These are phyloP conservation scores for Penicillium egyptiacum DNA, from an alignment of 495 filamentous ascomycete genomes.

Conservation along the genomic window DNA sequence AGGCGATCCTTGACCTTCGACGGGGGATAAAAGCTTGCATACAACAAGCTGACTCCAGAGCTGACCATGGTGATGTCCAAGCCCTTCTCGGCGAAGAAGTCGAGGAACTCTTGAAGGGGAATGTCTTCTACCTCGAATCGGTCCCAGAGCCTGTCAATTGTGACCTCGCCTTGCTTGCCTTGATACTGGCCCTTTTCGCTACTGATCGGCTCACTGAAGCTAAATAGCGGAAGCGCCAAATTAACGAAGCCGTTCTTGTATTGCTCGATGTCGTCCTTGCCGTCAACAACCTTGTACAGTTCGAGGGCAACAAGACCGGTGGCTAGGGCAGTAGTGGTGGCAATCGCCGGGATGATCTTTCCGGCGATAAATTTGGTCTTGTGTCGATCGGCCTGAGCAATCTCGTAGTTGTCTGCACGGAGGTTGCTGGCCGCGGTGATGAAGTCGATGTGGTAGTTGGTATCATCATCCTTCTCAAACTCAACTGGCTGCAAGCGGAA, in stretches of 20 bases:
- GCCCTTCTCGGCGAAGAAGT: conserved; percentile 75
- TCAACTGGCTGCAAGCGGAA: conserved; percentile 90
- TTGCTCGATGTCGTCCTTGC: conserved; percentile 90
- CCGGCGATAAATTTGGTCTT: conserved; percentile 99
- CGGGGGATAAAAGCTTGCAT: conserved; percentile 89
- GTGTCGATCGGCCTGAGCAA: conserved; percentile 85
- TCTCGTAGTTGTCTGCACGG: conserved; percentile 96
- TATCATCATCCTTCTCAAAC: conserved; percentile 99
- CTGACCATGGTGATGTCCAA: conserved; percentile 88
- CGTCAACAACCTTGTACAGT: conserved; percentile 95
- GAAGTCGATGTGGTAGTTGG: conserved; percentile 98
- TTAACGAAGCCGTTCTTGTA: conserved; percentile 99
- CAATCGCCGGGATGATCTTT: conserved; percentile 99
- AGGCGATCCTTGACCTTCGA: conserved; percentile 84
- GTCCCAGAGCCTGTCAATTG: conserved; percentile 96
- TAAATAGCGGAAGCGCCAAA: conserved; percentile 93
- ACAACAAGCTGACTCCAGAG: conserved; percentile 94
- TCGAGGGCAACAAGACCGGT: conserved; percentile 92
- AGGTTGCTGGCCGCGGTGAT: conserved; percentile 97
- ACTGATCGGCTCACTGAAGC: conserved; percentile 93
- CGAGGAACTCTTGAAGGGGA: conserved; percentile 78
- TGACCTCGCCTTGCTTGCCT: conserved; percentile 70
- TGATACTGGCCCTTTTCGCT: conserved; percentile 89
- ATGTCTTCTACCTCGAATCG: conserved; percentile 90
- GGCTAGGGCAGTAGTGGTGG: conserved; percentile 93